Conservation (phyloP, 192 early-diverging fungal species). For the Coemansia sp. region DNA sequence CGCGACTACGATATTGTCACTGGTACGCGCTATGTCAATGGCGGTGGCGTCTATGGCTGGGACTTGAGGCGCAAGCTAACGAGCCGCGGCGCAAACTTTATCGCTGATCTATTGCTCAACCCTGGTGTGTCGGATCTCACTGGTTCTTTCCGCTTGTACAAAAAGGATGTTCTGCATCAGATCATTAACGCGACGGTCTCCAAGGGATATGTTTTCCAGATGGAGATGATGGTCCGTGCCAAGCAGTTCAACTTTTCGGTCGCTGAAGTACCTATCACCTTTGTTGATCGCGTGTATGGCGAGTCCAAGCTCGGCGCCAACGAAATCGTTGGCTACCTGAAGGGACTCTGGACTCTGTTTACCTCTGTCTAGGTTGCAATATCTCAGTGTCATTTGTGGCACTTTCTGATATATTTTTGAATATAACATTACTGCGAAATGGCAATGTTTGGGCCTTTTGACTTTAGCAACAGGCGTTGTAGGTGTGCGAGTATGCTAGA, state of each 20-base stretch:
- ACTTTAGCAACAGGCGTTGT: conserved; percentile 4
- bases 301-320: conserved; percentile 94
- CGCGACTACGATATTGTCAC: conserved; percentile 91
- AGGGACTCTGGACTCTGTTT: conserved; percentile 87
- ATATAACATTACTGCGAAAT: neutral
- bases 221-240: conserved; percentile 99
- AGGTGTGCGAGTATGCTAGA: conserved; percentile 9
- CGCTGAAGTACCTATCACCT: conserved; percentile 95
- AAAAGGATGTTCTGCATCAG: conserved; percentile 82
- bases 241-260: conserved; percentile 86
- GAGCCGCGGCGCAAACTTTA: conserved; percentile 96
- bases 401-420: neutral
- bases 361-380: conserved; percentile 57
- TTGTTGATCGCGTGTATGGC: conserved; percentile 98
- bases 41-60: conserved; percentile 98
- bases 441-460: neutral
- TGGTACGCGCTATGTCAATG: conserved; percentile 85
- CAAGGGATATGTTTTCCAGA: conserved; percentile 99
- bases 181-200: conserved; percentile 89
- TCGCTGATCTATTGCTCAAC: conserved; percentile 84
- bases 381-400: neutral
- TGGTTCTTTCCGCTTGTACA: conserved; percentile 95
- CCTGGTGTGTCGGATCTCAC: conserved; percentile 95
- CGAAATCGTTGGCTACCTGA: conserved; percentile 92
- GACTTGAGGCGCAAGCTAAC: conserved; percentile 94